Base-by-base conservation (phyloP, 768 basidiomycete species). In the Exsudoporus frostii region DNA sequence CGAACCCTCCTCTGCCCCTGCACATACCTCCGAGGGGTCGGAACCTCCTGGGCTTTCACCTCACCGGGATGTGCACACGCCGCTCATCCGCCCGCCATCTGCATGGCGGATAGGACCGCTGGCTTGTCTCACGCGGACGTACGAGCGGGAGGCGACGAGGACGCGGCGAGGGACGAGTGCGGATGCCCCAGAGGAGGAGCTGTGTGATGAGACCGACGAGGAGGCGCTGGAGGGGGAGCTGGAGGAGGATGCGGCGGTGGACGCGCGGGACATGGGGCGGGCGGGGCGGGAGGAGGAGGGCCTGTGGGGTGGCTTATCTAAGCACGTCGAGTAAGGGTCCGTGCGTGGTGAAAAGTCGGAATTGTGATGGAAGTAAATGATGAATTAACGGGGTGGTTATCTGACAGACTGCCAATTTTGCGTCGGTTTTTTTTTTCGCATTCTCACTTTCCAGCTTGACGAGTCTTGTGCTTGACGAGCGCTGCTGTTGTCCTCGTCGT, bases 171-270 rank as follows among this genome's bases (percentile, higher is more conserved):
- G 54, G 6, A 50, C 47, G 49, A 63, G 60, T 48, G 62, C 49
- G 7, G 68, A 63, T 0, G 17, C 36, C 0, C 60, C 56, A 0
- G 54, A 57, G 13, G 68, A 67, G 0, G 70, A 64, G 1, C 48
- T 73, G 4, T 75, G 53, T 34, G 63, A 65, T n/a, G 64, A 59
- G 45, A 68, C 68, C 5, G 75, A 82, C 48, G 70, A 73, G 19
- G 71, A 70, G 17, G 69, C 58, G 22, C 48, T 80, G 36, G 55
- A 54, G 17, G 60, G 51, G 1, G 81, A 79, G 59, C 56, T 82
- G 44, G 47, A 63, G 20, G 76, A 76, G 8, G 83, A 84, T 29
- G 71, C 64, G 7, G 58, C 61, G 20, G 58, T 78, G 41, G 77
- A 84, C 32, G 48, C 61, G 25, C 34, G 40, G 48, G 80, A 83